Conservation (phyloP, 805 yeast species). For the Starmerella apicola region DNA sequence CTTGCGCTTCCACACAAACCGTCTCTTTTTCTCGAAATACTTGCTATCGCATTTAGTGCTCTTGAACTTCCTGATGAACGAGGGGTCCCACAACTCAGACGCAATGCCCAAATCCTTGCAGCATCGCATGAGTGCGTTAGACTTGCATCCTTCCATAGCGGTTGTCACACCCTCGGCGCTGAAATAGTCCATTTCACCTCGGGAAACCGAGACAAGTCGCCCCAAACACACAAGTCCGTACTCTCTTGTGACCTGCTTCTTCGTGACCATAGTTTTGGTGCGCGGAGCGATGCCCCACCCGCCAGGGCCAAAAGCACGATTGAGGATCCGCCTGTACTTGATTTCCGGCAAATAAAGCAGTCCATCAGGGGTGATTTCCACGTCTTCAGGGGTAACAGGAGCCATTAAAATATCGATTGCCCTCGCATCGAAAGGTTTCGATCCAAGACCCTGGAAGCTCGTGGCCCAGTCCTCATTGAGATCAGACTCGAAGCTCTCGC, state of each 20-base stretch:
- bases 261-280: conserved; percentile 66
- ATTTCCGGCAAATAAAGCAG: conserved; percentile 85
- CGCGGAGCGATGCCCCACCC: conserved; percentile 98
- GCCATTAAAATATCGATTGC: conserved; percentile 49
- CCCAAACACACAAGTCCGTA: conserved; percentile 83
- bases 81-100: conserved; percentile 94
- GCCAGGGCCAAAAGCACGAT: conserved; percentile 93
- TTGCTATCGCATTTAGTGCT: conserved; percentile 59
- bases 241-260: conserved; percentile 70
- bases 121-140: conserved; percentile 94
- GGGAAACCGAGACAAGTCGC: conserved; percentile 74
- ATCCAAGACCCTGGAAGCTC: conserved; percentile 77
- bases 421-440: conserved; percentile 55
- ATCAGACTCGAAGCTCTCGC: no score
- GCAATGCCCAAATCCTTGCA: conserved; percentile 97
- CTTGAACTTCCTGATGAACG: conserved; percentile 63
- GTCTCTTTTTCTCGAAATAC: conserved; percentile 69
- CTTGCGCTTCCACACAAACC: conserved; percentile 79
- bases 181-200: conserved; percentile 93
- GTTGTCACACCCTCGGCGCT: conserved; percentile 79
- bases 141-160: conserved; percentile 93
- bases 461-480: conserved; percentile 56
- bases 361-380: conserved; percentile 95
- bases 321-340: conserved; percentile 80
- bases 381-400: conserved; percentile 54